phyloP scores from a whole-genome alignment of 169 alveolate genomes.

The Theileria annulata region DNA sequence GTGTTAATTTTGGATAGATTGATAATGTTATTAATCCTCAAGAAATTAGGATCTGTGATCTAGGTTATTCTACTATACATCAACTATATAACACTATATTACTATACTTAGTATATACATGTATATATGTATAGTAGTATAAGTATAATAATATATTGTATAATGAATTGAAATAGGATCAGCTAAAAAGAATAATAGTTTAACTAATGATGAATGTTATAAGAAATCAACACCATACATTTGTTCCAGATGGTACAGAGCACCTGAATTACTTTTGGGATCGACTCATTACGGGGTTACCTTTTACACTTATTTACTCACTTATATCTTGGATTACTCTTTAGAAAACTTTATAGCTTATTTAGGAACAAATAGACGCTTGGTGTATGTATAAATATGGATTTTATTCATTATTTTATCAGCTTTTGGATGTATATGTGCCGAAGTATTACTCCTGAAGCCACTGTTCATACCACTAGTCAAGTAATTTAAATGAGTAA shows the following conservation, averaged over 20 bases:
- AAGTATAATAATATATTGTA: neutral
- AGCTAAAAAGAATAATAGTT: conserved; percentile 5
- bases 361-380: conserved; percentile 44
- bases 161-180: neutral
- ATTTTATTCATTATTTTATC: neutral
- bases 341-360: neutral
- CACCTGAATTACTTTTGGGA: conserved; percentile 76
- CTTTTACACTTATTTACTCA: neutral
- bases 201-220: conserved; percentile 25
- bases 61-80: conserved; percentile 42
- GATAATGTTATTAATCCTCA: conserved; percentile 55
- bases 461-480: conserved; percentile 45
- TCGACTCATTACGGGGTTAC: conserved; percentile 68
- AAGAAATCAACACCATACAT: conserved; percentile 73
- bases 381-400: conserved; percentile 34
- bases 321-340: neutral
- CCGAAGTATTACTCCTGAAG: conserved; percentile 49
- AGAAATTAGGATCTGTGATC: conserved; percentile 71
- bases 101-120: neutral
- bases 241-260: conserved; percentile 78
- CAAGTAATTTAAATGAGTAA: neutral
- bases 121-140: neutral
- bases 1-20: conserved; percentile 37
- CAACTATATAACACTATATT: neutral
- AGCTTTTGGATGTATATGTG: conserved; percentile 69